Base-by-base conservation (phyloP, 2,329 filamentous ascomycete species). In the Xylariales sp. region DNA sequence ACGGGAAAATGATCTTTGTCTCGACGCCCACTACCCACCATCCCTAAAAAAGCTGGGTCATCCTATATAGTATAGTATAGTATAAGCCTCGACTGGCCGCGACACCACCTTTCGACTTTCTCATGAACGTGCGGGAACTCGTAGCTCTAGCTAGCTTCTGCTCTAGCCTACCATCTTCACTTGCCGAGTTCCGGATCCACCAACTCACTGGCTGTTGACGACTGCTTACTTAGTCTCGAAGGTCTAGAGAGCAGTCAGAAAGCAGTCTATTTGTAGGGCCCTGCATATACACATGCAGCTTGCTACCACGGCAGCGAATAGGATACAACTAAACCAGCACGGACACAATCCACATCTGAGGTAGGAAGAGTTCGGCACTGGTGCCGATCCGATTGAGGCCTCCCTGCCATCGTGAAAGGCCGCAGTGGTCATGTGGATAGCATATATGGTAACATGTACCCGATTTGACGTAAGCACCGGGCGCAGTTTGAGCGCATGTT, bases 401-500 rank as follows among this genome's bases (percentile, higher is more conserved):
- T 46, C 64, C 49, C 30, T 54, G 5, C 58, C 14, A 16, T 32
- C 9, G 18, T 46, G 57, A 60, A 23, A 50, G 64, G 64, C 64
- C 68, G 62, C 60, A 12, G 6, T 64, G 46, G 41, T 53, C 54
- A 66, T 55, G 64, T n/a, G 63, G 30, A 41, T 54, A 28, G 18
- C 34, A 57, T 48, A 23, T 45, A 39, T n/a, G 3, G 3, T 39
- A 45, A 23, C 12, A 30, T 2, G 6, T 18, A 5, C 12, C 14
- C 39, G 52, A 45, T 3, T 60, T 68, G 62, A 64, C 62, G 63
- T 65, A 68, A 63, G 53, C 68, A 56, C 36, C 32, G 28, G 58
- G 58, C 58, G 68, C 62, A 68, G 59, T 41, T 23, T 3, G 32
- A n/a, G 10, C 4, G 64, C 36, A 43, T 46, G 32, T 36, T 58